phyloP scores from a whole-genome alignment of 805 yeast genomes.

The Yarrowia keelungensis region DNA sequence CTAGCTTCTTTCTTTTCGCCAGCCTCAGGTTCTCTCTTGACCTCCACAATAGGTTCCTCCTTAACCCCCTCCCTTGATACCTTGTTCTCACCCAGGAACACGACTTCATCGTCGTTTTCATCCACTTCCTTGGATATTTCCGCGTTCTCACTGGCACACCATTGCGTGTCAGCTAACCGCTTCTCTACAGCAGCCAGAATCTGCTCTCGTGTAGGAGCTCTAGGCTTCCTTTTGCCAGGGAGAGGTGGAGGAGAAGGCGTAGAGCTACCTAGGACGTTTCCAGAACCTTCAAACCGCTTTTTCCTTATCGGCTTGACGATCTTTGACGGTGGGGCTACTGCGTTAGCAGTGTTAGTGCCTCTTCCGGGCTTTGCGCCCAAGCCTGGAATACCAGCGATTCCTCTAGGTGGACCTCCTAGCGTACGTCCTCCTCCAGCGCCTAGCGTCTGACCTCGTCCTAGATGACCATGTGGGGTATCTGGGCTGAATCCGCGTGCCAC shows the following conservation, averaged over 20 bases:
- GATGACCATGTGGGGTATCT: slow-evolving; percentile 7
- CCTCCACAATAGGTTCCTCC: no score
- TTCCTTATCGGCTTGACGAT: not conserved
- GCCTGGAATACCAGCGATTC: slow-evolving; percentile 23
- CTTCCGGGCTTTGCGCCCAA: slow-evolving; percentile 6
- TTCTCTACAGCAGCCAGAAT: slow-evolving; percentile 69
- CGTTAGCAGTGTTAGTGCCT: not conserved
- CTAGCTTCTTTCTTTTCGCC: no score
- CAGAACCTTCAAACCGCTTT: slow-evolving; percentile 7
- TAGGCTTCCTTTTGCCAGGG: slow-evolving; percentile 48
- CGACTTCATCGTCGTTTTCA: slow-evolving; percentile 33
- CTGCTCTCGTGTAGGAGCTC: slow-evolving; percentile 52
- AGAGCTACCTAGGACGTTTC: slow-evolving; percentile 9
- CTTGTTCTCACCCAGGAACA: not conserved
- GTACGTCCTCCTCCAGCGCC: slow-evolving; percentile 15
- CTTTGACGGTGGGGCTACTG: not conserved
- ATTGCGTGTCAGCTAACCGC: slow-evolving; percentile 49
- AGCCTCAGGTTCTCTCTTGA: no score
- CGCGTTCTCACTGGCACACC: slow-evolving; percentile 44
- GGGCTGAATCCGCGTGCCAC: slow-evolving; percentile 52
- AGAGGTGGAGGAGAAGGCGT: slow-evolving; percentile 21
- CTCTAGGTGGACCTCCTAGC: not conserved
- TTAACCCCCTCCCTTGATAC: no score
- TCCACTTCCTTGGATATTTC: slow-evolving; percentile 36
- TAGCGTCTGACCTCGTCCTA: slow-evolving; percentile 14